Base-by-base conservation (phyloP, 2,329 filamentous ascomycete species). In the Diplodia seriata region DNA sequence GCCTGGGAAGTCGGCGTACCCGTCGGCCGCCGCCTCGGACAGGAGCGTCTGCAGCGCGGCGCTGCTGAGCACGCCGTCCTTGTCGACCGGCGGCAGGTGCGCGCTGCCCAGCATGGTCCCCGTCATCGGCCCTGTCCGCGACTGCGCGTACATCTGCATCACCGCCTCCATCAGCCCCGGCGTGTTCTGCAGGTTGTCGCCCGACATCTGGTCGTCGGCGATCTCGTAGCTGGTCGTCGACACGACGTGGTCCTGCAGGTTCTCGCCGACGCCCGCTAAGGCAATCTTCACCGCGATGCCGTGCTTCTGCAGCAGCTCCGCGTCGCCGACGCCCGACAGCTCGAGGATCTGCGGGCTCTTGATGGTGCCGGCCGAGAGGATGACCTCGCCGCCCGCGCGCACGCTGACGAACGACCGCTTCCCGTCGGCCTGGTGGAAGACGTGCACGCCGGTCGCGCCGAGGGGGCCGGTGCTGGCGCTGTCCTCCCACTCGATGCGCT, bases 341-440 rank as follows among this genome's bases (percentile, higher is more conserved):
- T 73, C 71, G 9, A 76, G 70, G 4, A 76, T 67, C 36, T 76
- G 74, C 57, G 75, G 75, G n/a, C 74, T 70, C 8, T 70, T 70
- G 50, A 76, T 69, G 8, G 71, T 71, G 38, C 75, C 74, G 6
- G 72, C 76, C 33, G 70, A 68, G 7, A 70, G 38, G 33, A 70
- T 57, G 66, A 70, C 20, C 20, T 64, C 69, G 43, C 43, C 43
- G 43, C 43, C 43, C 7, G 43, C 9, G 6, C 43, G 43, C 2
- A 47, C 18, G 18, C 43, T 12, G 43, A 47, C 18, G 18, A 47
- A 47, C 2, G 18, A 15, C 1, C n/a, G 26, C 11, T 59, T 12
- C 4, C 43, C 40, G n/a, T 61, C 54, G 11, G 51, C 57, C n/a
- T 43, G 59, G 11, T 43, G 59, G 11, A 69, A 70, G 6, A 74